Base-by-base conservation (phyloP, 106 monocot species). In the Agapanthus africanus region DNA sequence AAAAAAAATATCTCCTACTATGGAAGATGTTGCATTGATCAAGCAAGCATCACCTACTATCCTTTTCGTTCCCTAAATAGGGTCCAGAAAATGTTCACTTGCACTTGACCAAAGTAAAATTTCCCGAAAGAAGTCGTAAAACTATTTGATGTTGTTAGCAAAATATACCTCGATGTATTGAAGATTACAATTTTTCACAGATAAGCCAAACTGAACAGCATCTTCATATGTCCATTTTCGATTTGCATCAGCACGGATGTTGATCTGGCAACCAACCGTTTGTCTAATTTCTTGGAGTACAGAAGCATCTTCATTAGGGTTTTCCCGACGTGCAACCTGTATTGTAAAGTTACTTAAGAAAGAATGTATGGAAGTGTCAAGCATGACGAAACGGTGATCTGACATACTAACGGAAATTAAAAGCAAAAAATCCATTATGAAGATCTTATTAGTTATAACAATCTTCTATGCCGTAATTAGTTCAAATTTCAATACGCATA, bases 231-330 rank as follows among this genome's bases (percentile, higher is more conserved):
- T 74, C 95, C 95, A 95, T 42, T 67, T 91, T 56, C 80, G 72
- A 79, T 95, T 95, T 64, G 95, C 95, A 91, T 95, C 95, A 49
- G 74, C 95, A 54, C 95, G 88, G 54, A 95, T 80, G 61, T 86
- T 77, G 16, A 95, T 83, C 28, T 79, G 41, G 71, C 83, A 83
- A 8, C 95, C 91, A 69, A 88, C 67, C 30, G 18, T 64, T 36
- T 82, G 71, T 74, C 95, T 85, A 67, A 95, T 80, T 82, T 88
- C 79, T 44, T 80, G 74, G 32, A 91, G 81, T 40, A 91, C 71
- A 65, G 63, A 77, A 49, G 76, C 95, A 88, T 95, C 95, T 71
- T 95, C 91, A 69, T 40, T 40, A 4, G 91, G 95, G 65, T 63
- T 80, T 78, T 60, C 63, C 52, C 95, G 56, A n/a, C 91, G 91